A percentile compares a stretch with the other conserved stretches of the same genome.
Conservation (phyloP, 345 rosid genomes). For the Rhodomyrtus tomentosa region DNA sequence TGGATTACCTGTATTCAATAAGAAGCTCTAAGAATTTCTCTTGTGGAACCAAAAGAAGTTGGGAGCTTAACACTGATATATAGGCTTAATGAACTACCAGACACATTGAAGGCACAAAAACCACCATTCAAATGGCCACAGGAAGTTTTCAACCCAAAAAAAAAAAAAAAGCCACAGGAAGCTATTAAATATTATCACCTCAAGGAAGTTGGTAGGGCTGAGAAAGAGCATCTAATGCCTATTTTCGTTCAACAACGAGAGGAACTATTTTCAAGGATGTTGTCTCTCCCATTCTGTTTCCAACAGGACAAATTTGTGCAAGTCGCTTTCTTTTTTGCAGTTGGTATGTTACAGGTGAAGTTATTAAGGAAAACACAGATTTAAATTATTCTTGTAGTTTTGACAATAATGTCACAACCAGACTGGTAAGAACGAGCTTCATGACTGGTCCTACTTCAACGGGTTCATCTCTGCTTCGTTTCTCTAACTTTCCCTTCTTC, state of each 20-base stretch:
- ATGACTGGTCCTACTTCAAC: background rate
- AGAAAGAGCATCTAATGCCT: background rate
- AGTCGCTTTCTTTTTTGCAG: background rate
- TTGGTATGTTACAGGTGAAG: background rate
- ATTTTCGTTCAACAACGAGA: background rate
- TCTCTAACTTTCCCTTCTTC: background rate
- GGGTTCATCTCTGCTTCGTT: background rate
- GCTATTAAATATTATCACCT: background rate
- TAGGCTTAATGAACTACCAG: background rate
- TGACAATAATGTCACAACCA: background rate
- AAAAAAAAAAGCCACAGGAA: background rate
- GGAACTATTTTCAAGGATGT: background rate
- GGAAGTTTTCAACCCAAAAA: too few relatives aligned
- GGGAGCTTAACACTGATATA: background rate
- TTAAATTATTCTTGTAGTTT: background rate
- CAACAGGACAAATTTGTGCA: background rate
- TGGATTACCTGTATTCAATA: constrained; percentile 99
- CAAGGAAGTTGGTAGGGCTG: background rate
- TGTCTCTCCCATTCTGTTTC: background rate
- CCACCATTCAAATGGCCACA: background rate
- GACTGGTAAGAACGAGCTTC: background rate
- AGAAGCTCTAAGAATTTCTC: constrained; percentile 79
- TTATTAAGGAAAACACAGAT: background rate
- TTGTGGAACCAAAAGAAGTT: constrained; percentile 5
- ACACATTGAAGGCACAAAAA: background rate